Base-by-base conservation (phyloP, 164 flowering plant genomes). In the Protea cynaroides region DNA sequence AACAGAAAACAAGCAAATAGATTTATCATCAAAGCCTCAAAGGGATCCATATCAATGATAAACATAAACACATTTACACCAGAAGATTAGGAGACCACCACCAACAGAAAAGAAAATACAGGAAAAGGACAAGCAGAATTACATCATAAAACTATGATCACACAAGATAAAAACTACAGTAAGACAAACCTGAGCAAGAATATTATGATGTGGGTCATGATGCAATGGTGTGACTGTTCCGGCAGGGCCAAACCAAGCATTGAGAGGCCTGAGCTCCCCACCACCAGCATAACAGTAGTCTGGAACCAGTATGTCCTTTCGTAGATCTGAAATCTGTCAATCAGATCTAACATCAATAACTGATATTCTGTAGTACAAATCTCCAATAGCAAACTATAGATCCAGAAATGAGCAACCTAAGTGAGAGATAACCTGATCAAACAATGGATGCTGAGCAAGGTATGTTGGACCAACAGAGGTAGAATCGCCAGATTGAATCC, bases 211-310 rank as follows among this genome's bases (percentile, higher is more conserved):
- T 23, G 99, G 99, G 76, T 94, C 99, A 76, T 94, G 96, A 79
- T 94, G 99, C 81, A 94, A 77, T 24, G 99, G 99, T 47, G 99
- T 91, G 44, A 94, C 94, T 0, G 99, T 91, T 53, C 96, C 94
- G 68, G 94, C 79, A 63, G 99, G 99, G 72, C 99, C 99, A 75
- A 91, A 89, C 97, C 99, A 94, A 67, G 97, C 93, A 82, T 94
- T 92, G 36, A 94, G 72, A 51, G 99, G 79, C 68, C 83, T 84
- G 25, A 92, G 81, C 74, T 92, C 96, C 49, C 97, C 97, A 40
- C 88, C 97, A 67, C 94, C 96, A 72, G 84, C 80, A 80, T 67
- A 89, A 80, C 96, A 89, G 70, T 86, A 92, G 68, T 94, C 99
- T 49, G 99, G 99, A 72, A 86, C 74, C 72, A 79, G 65, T 65